A percentile compares a stretch with the other conserved stretches of the same genome.
These are phyloP conservation scores for Pneumocystis carinii DNA, from an alignment of 1,139 yeast species.

Conservation along the genomic window DNA sequence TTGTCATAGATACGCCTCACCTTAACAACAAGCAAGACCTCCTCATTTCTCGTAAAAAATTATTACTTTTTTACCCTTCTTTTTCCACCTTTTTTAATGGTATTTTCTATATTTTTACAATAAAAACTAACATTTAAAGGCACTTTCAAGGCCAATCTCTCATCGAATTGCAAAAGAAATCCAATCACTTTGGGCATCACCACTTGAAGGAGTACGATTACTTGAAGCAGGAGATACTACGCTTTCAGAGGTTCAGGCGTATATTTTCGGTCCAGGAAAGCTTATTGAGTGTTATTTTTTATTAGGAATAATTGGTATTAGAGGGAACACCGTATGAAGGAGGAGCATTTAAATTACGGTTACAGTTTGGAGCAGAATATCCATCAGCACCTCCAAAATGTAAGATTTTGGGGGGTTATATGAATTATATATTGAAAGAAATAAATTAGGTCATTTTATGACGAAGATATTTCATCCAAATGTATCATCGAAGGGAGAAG, in stretches of 20 bases:
- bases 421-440: slow-evolving; percentile 20
- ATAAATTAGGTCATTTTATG: slow-evolving; percentile 45
- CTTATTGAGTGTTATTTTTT: background rate
- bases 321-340: slow-evolving; percentile 1
- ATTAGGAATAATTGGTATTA: background rate
- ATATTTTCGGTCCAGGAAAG: background rate
- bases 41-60: no score
- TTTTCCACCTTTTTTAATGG: no score
- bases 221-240: background rate
- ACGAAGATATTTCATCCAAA: slow-evolving; percentile 59
- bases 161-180: background rate
- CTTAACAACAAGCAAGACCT: no score
- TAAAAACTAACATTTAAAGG: background rate
- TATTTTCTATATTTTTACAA: no score
- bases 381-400: slow-evolving; percentile 1
- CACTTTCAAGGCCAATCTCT: background rate
- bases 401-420: background rate
- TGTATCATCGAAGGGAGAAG: slow-evolving; percentile 53
- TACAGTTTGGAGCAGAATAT: background rate
- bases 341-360: background rate
- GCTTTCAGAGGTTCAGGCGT: background rate
- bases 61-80: no score
- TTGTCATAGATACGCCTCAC: no score
- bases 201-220: background rate
- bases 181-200: background rate